A percentile compares a stretch with the other conserved stretches of the same genome.
These are phyloP conservation scores for Lasiodiplodia hormozganensis DNA, from an alignment of 2,329 filamentous ascomycete species.

Conservation along the genomic window DNA sequence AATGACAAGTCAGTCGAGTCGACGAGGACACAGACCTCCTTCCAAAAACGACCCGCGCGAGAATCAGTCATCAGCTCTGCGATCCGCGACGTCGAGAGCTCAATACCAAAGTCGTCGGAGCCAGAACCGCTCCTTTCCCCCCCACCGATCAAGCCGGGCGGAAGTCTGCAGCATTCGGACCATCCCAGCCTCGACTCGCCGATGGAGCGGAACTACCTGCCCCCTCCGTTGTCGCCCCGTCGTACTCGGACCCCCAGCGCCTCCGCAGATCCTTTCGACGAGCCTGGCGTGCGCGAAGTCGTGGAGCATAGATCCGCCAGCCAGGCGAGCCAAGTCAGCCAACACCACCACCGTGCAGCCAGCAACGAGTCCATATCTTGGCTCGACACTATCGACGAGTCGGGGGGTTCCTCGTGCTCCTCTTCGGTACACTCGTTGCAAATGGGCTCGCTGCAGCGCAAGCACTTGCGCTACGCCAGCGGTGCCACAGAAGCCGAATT, in stretches of 20 bases:
- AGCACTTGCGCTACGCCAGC: conserved; percentile 72
- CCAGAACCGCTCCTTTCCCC: conserved; percentile 42
- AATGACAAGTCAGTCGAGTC: conserved; percentile 48
- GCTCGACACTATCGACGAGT: conserved; percentile 94
- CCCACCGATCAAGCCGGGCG: conserved; percentile 40
- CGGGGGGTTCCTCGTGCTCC: conserved; percentile 73
- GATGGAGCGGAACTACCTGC: conserved; percentile 68
- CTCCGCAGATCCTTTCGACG: conserved; percentile 33
- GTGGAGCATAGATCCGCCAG: conserved; percentile 16
- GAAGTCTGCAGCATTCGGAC: conserved; percentile 19
- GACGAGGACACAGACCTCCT: conserved; percentile 13
- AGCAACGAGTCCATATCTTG: conserved; percentile 87
- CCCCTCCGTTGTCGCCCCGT: conserved; percentile 73
- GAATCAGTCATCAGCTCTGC: conserved; percentile 51
- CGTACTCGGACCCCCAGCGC: conserved; percentile 58
- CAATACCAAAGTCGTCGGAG: conserved; percentile 38
- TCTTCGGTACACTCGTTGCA: conserved; percentile 83
- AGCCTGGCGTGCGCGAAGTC: conserved; percentile 35
- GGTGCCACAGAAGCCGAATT: conserved; percentile 87
- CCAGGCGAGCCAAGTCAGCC: conserved; percentile 23
- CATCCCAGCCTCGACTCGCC: conserved; percentile 50
- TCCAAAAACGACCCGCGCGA: conserved; percentile 30
- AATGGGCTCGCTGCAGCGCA: conserved; percentile 73
- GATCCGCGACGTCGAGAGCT: conserved; percentile 50
- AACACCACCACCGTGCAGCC: conserved; percentile 55